Evolutionary conservation across 176 grass and related monocot genomes (phyloP).

Genomic region (Eleusine coracana): DNA sequence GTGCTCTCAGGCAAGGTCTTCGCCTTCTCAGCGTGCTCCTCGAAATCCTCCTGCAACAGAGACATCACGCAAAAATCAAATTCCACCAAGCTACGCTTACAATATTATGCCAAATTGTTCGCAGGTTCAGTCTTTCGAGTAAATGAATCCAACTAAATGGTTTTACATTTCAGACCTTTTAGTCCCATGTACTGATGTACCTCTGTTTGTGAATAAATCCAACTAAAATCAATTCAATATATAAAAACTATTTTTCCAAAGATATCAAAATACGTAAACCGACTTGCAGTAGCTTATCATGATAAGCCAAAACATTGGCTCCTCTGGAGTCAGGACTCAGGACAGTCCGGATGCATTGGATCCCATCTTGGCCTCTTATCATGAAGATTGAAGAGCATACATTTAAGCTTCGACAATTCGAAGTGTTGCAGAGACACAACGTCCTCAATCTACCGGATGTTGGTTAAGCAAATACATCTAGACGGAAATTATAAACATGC

Average conservation of each 20-base stretch:
- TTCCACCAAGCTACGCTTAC: neutral
- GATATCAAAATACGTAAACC: neutral
- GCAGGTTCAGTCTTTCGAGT: neutral
- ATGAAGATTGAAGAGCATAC: constrained; percentile 20
- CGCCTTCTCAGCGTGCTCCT: constrained; percentile 63
- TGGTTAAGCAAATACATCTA: constrained; percentile 10
- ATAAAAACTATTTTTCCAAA: neutral
- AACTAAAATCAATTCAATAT: neutral
- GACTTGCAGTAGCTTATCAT: neutral
- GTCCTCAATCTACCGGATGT: constrained; percentile 23
- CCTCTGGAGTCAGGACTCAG: neutral
- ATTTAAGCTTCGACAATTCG: constrained; percentile 1
- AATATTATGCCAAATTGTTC: neutral
- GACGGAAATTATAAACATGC: neutral
- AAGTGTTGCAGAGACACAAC: neutral
- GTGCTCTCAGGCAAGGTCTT: constrained; percentile 68
- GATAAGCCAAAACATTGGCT: neutral
- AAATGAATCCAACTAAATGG: neutral
- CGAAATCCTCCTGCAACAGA: constrained; percentile 65
- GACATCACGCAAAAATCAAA: neutral
- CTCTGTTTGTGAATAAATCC: neutral
- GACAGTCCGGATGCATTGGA: neutral
- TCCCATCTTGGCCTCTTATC: neutral
- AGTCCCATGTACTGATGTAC: neutral
- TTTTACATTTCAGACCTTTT: neutral